Base-by-base conservation (phyloP, 306 rosid genomes). In the Cicer bijugum region DNA sequence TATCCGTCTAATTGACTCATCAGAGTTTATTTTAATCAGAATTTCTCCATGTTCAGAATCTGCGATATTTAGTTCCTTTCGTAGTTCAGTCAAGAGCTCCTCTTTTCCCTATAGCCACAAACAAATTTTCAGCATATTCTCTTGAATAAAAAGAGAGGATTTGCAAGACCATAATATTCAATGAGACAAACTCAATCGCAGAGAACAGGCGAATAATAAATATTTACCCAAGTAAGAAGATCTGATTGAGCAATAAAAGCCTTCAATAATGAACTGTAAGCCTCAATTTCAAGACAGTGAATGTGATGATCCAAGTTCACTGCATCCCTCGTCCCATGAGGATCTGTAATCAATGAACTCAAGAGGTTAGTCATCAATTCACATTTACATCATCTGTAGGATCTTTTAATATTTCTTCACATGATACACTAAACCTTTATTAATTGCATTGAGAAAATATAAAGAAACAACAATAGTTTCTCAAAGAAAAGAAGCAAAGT, bases 241-340 rank as follows among this genome's bases (percentile, higher is more conserved):
- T 84, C 82, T 23, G 87, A 80, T 56, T 84, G 84, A 79, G 84
- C 84, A 72, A 50, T 72, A 75, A 84, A 84, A 67, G 87, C 84
- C 76, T 72, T 84, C 77, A 84, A 53, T 63, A 84, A 28, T 16
- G 84, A 76, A 67, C 55, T 44, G 73, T 84, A 84, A 51, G 87
- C 87, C 45, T 76, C 82, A 59, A 48, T 72, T 76, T 84, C 87
- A 66, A 84, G 28, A 37, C 12, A 67, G 67, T 84, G 84, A 55
- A 84, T 67, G n/a, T 80, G 74, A 61, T 72, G 65, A 19, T 76
- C 74, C 66, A 67, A 65, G 42, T 83, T 48, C 59, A 51, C 81
- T 60, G 37, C 46, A 66, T 50, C 76, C 79, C 79, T 65, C 53
- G 38, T 48, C 55, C 75, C 78, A 40, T 58, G 67, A 75, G 79